Evolutionary conservation across 768 basidiomycete genomes (phyloP), one percentile per base, ranked within the genome.

Genomic region (Lactarius akahatsu): DNA sequence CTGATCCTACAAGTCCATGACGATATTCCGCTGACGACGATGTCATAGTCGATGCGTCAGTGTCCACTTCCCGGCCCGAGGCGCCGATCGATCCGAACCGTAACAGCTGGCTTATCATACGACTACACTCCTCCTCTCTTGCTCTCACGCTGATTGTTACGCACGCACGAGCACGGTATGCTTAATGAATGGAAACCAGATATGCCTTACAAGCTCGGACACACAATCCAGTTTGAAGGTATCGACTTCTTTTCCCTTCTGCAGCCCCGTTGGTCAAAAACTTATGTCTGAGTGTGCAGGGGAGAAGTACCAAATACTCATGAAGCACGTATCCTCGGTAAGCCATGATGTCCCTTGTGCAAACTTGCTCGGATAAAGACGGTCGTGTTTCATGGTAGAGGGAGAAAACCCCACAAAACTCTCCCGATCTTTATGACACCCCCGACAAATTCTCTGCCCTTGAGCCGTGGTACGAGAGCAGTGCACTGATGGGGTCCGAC

Each of bases 241-340:
- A 57, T 30, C 30, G 3, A 9, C n/a, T n/a, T 6, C 15, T 16
- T 15, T 40, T 55, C 28, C 54, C 54, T 55, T 10, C 6, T 28
- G 15, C 18, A 28, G 20, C 3, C 54, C 26, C 8, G 28, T 30
- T 16, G 26, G 28, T 18, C 26, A 23, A 47, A 47, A 47, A 47
- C 8, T 30, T 16, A 55, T 9, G 54, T 36, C 20, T 23, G 57
- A 57, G 20, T 15, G 34, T 38, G 23, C 57, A 57, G 34, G 57
- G 34, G 34, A 36, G 57, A 57, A 57, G 10, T 57, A 57, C 20
- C 57, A 57, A 38, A 23, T 57, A 26, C 9, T 57, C 34, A 38
- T 38, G 57, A 57, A 38, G 13, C 57, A 57, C 32, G 57, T 57
- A 38, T 57, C 57, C 20, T 34, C 34, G 3, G 57, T 57, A 38